Percentiles rank a stretch among this genome's conserved stretches.
These are phyloP conservation scores for Sphaceloma murrayae DNA, from an alignment of 2,329 filamentous ascomycete genomes.

Conservation along the genomic window DNA sequence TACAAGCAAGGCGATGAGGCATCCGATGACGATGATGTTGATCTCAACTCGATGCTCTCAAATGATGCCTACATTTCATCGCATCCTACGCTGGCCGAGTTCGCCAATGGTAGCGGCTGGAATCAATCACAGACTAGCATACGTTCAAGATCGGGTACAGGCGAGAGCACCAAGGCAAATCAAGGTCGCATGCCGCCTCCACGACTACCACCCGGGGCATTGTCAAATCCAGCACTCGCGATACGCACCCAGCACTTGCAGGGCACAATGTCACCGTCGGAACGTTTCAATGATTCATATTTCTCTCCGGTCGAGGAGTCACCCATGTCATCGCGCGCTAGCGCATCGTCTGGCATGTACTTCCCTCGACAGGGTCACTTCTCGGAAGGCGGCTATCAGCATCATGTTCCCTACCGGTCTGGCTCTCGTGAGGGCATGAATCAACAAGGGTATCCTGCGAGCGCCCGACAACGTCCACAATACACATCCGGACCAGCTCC, in stretches of 20 bases:
- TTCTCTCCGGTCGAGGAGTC: constrained; percentile 83
- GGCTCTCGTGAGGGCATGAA: constrained; percentile 18
- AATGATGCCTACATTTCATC: constrained; percentile 16
- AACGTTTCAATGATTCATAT: constrained; percentile 64
- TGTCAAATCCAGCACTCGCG: constrained; percentile 47
- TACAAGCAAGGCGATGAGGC: constrained; percentile 56
- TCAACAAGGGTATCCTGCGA: constrained; percentile 16
- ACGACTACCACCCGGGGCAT: constrained; percentile 58
- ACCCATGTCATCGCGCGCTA: constrained; percentile 64
- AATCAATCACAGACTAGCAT: constrained; percentile 68
- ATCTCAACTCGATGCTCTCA: constrained; percentile 16
- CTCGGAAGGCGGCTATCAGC: constrained; percentile 64
- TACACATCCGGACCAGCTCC: constrained; percentile 48
- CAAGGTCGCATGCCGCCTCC: constrained; percentile 44
- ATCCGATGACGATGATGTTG: constrained; percentile 35
- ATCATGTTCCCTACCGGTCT: constrained; percentile 72
- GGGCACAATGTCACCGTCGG: constrained; percentile 48
- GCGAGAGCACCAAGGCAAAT: constrained; percentile 52
- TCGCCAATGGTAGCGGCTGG: constrained; percentile 49
- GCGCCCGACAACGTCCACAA: constrained; percentile 14
- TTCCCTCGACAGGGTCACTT: constrained; percentile 65
- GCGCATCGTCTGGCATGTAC: constrained; percentile 62
- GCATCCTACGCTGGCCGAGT: constrained; percentile 37
- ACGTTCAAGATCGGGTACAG: constrained; percentile 65
- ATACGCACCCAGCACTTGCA: constrained; percentile 55